Base-by-base conservation (phyloP, 2,329 filamentous ascomycete species). In the Hypoxylon rubiginosum region DNA sequence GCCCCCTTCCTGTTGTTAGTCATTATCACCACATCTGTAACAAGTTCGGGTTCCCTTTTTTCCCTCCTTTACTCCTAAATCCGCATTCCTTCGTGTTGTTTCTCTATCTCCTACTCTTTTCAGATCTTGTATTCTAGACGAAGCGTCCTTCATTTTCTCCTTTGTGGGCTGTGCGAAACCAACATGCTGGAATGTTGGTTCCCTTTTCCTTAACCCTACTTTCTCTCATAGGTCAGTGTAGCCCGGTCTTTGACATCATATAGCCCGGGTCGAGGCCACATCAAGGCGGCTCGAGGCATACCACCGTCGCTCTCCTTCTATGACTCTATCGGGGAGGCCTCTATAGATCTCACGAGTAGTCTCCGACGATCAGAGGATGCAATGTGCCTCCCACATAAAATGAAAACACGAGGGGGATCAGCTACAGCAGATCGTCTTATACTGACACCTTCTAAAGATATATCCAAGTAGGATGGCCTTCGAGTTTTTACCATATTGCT, bases 181-280 rank as follows among this genome's bases (percentile, higher is more conserved):
- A 74, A 62, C 58, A 75, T 73, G 76, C 62, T 76, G 75, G 76
- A 74, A 78, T 79, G 76, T 73, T 73, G 74, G 76, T 46, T 75
- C 56, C 76, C 72, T 77, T 71, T 67, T 60, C 51, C 68, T 69
- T 66, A 67, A 69, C 63, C 58, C 51, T 71, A 71, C 65, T 62
- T 68, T 68, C 68, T 71, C 69, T 74, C 68, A 72, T 78, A 79
- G 77, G 77, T 78, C 50, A 73, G 77, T 77, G 52, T 58, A 34
- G 30, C 57, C 39, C 11, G 50, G 53, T 41, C 45, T 65, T 62
- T 64, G 32, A 55, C 49, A 68, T 68, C 66, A 64, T 68, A 70
- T 68, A 63, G 65, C 67, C 64, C 72, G 64, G 68, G 69, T 72
- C 66, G 56, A 67, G 54, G 62, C 64, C 66, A 58, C 46, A 54